phyloP scores from a whole-genome alignment of 148 eudicot species.

The Simmondsia chinensis region DNA sequence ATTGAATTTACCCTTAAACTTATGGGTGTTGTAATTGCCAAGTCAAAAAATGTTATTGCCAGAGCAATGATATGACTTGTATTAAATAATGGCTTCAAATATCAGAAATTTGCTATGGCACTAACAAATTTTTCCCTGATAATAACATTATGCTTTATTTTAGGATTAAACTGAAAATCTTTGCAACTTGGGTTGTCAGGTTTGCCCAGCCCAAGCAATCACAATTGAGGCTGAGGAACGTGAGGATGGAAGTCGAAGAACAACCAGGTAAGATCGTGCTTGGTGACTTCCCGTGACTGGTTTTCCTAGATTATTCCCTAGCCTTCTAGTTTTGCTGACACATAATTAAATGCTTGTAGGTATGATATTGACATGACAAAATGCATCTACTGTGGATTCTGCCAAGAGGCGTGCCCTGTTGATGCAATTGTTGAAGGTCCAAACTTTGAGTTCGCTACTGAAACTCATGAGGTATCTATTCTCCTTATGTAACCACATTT shows the following conservation, averaged over 20 bases:
- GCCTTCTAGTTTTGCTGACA: background rate
- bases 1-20: no score
- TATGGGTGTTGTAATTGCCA: no score
- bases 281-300: background rate
- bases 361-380: slow-evolving; percentile 95
- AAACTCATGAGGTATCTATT: slow-evolving; percentile 97
- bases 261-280: slow-evolving; percentile 49
- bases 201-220: slow-evolving; percentile 98
- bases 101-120: background rate
- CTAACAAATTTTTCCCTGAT: background rate
- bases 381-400: slow-evolving; percentile 97
- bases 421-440: slow-evolving; percentile 99
- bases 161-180: background rate
- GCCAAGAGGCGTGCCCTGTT: slow-evolving; percentile 99
- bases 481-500: no score
- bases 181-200: slow-evolving; percentile 14
- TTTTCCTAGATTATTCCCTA: background rate
- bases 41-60: no score
- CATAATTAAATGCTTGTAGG: slow-evolving; percentile 20
- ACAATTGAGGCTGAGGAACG: slow-evolving; percentile 96
- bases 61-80: no score
- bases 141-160: background rate
- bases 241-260: slow-evolving; percentile 97
- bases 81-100: no score
- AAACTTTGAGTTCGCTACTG: slow-evolving; percentile 94